Conservation (phyloP, 228 moss, liverwort and hornwort species). For the Sphagnum magellanicum region DNA sequence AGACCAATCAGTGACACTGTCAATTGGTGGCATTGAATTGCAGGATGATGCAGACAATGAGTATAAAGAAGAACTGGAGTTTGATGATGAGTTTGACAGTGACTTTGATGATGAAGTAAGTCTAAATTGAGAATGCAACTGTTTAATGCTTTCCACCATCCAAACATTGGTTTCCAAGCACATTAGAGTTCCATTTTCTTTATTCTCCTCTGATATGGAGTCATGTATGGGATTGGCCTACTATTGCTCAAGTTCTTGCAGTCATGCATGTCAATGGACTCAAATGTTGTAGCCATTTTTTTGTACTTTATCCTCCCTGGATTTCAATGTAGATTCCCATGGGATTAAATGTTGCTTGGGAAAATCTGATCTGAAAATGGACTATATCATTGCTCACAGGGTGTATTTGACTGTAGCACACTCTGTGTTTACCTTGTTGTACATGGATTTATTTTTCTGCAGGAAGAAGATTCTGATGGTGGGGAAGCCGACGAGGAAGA, state of each 20-base stretch:
- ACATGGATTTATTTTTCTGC: slow-evolving; percentile 12
- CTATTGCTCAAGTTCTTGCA: neutral
- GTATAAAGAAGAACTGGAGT: slow-evolving; percentile 78
- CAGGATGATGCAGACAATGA: slow-evolving; percentile 79
- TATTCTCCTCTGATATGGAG: neutral
- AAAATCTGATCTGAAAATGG: neutral
- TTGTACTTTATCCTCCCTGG: neutral
- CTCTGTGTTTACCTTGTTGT: neutral
- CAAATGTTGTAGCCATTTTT: neutral
- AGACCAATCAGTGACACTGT: neutral
- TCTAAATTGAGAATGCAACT: neutral
- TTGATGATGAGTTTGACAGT: slow-evolving; percentile 87
- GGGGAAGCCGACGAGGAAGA: slow-evolving; percentile 68
- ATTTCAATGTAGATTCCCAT: neutral
- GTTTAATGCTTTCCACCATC: neutral
- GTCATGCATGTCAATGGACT: neutral
- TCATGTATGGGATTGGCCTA: no score
- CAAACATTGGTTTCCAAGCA: no score
- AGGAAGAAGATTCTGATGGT: slow-evolving; percentile 84
- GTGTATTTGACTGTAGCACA: neutral
- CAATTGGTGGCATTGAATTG: slow-evolving; percentile 3
- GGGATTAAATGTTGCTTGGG: neutral
- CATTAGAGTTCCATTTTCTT: neutral
- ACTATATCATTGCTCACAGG: neutral
- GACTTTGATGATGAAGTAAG: slow-evolving; percentile 87